A percentile compares a stretch with the other conserved stretches of the same genome.
Conservation (phyloP, 2,329 filamentous ascomycete species). For the Penicillium psychrosexuale region DNA sequence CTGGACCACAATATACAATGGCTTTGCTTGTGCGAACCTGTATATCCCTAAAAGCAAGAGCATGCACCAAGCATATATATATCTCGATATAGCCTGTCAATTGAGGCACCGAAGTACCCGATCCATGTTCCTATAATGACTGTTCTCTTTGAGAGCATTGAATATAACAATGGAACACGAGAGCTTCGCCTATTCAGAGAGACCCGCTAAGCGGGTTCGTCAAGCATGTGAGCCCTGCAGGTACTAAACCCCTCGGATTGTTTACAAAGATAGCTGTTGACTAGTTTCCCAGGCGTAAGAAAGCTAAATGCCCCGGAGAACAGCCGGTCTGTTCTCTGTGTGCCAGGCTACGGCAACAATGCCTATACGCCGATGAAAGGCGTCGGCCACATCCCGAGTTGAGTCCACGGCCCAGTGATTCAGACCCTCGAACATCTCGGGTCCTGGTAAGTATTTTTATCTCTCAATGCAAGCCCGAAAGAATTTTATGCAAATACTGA, state of each 20-base stretch:
- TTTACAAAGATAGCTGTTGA: constrained; percentile 6
- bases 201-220: constrained; percentile 36
- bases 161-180: constrained; percentile 12
- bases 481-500: neutral
- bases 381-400: constrained; percentile 20
- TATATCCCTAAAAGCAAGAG: neutral
- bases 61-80: neutral
- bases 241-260: constrained; percentile 9
- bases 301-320: constrained; percentile 52
- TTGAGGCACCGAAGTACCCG: neutral
- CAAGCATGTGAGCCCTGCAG: constrained; percentile 46
- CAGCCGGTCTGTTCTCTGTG: constrained; percentile 51
- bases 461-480: neutral
- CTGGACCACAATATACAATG: neutral
- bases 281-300: constrained; percentile 46
- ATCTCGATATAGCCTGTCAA: neutral
- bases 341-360: constrained; percentile 48
- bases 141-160: neutral
- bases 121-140: neutral
- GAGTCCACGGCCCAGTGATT: constrained; percentile 8
- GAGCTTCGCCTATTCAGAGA: constrained; percentile 19
- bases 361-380: constrained; percentile 43
- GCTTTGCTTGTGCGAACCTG: neutral
- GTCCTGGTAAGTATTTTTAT: constrained; percentile 18
- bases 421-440: constrained; percentile 14